Conservation (phyloP, 2,329 filamentous ascomycete genomes). For the Colletotrichum nymphaeae region DNA sequence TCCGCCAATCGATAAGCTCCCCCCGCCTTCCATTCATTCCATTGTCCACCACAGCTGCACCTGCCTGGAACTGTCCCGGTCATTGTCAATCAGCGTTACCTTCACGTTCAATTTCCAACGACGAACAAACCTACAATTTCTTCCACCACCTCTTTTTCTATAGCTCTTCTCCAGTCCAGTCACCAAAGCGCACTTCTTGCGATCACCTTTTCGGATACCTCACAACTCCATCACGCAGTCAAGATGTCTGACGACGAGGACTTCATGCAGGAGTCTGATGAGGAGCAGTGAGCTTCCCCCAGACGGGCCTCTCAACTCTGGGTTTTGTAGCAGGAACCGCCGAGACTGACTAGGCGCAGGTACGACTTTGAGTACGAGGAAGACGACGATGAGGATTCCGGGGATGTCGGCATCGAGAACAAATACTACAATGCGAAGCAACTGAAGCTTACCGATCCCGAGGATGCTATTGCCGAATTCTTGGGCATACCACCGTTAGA, state of each 20-base stretch:
- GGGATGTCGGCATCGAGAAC: slow-evolving; percentile 96
- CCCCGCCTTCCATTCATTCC: slow-evolving; percentile 28
- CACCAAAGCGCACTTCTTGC: not conserved
- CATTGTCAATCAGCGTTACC: not conserved
- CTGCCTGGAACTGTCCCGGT: slow-evolving; percentile 12
- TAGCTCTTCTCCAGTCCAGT: too few species aligned
- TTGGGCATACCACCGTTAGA: slow-evolving; percentile 87
- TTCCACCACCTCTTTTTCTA: not conserved
- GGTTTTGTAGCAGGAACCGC: not conserved
- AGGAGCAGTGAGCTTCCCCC: slow-evolving; percentile 51
- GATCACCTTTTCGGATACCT: not conserved
- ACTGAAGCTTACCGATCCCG: slow-evolving; percentile 86
- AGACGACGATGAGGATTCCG: slow-evolving; percentile 87
- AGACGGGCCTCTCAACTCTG: not conserved
- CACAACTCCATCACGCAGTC: slow-evolving; percentile 2
- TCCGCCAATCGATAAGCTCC: slow-evolving; percentile 36
- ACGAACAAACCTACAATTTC: not conserved
- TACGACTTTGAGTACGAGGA: slow-evolving; percentile 99
- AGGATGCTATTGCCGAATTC: slow-evolving; percentile 92
- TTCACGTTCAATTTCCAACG: not conserved
- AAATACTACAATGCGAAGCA: slow-evolving; percentile 99
- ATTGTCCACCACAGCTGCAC: slow-evolving; percentile 9
- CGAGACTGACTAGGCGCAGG: slow-evolving; percentile 47
- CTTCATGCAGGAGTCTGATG: slow-evolving; percentile 61
- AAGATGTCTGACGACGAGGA: slow-evolving; percentile 64